Conservation (phyloP, 805 yeast genomes). For the Candida awuae region DNA sequence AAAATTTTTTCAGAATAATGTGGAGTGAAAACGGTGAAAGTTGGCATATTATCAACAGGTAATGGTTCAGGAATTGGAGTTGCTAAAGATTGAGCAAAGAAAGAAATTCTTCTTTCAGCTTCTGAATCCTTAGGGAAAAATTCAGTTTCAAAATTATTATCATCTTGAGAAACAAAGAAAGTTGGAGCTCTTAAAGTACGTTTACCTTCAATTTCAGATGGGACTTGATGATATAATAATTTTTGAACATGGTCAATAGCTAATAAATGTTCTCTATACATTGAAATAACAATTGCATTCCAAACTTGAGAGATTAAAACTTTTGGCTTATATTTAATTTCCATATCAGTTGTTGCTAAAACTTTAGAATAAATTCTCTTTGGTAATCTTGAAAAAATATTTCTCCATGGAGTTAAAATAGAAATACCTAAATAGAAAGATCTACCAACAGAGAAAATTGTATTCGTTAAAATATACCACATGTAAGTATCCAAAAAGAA, state of each 20-base stretch:
- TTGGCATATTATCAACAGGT: conserved; percentile 99
- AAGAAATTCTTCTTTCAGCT: conserved; percentile 98
- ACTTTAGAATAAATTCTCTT: conserved; percentile 98
- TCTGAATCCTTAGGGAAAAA: conserved; percentile 96
- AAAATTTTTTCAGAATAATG: conserved; percentile 94
- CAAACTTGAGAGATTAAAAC: conserved; percentile 96
- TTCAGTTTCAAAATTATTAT: conserved; percentile 87
- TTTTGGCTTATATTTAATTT: conserved; percentile 96
- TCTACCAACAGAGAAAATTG: conserved; percentile 93
- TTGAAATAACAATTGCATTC: conserved; percentile 97
- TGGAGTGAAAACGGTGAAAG: conserved; percentile 93
- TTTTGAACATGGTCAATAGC: conserved; percentile 99
- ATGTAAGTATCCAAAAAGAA: conserved; percentile 98
- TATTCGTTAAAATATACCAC: conserved; percentile 96
- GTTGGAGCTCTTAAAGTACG: conserved; percentile 98
- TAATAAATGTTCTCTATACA: conserved; percentile 98
- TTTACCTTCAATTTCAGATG: conserved; percentile 96
- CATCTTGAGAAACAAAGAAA: conserved; percentile 97
- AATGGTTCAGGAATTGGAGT: conserved; percentile 98
- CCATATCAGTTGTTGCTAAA: conserved; percentile 98
- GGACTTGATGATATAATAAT: conserved; percentile 95
- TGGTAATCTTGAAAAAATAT: conserved; percentile 94
- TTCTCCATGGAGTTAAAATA: conserved; percentile 98
- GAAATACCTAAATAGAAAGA: conserved; percentile 99
- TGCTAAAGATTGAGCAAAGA: conserved; percentile 97